These are phyloP conservation scores for Agaricus sinodeliciosus DNA, from an alignment of 768 basidiomycete species.

Conservation along the genomic window DNA sequence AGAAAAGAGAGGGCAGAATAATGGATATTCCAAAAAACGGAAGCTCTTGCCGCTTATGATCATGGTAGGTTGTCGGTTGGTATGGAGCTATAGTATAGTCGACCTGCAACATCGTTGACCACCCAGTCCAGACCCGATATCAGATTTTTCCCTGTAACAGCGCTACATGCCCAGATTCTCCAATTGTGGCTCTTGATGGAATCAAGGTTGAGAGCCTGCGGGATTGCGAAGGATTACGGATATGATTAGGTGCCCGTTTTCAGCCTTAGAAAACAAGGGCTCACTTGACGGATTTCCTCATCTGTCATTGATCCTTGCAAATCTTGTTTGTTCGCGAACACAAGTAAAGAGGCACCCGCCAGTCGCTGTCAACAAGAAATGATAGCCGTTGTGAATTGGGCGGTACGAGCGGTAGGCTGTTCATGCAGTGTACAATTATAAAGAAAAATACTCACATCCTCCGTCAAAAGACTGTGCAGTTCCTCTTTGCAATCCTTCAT, in stretches of 20 bases:
- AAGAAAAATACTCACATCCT: conserved; percentile 64
- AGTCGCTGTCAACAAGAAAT: conserved; percentile 55
- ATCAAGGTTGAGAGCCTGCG: conserved; percentile 71
- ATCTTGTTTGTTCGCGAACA: conserved; percentile 99
- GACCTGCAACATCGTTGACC: conserved; percentile 78
- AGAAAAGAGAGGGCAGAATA: neutral
- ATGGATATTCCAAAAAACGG: conserved; percentile 1
- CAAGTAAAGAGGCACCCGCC: conserved; percentile 90
- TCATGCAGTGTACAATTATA: conserved; percentile 8
- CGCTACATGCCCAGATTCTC: conserved; percentile 89
- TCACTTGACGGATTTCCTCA: conserved; percentile 75
- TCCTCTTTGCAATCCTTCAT: conserved; percentile 89
- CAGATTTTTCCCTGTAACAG: conserved; percentile 82
- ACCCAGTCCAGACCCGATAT: conserved; percentile 88
- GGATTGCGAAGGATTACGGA: neutral
- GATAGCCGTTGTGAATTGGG: conserved; percentile 15
- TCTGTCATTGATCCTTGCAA: conserved; percentile 80
- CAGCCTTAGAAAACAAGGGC: conserved; percentile 22
- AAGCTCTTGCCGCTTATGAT: neutral
- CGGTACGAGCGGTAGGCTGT: conserved; percentile 5
- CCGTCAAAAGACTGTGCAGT: conserved; percentile 76
- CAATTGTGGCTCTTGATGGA: conserved; percentile 86
- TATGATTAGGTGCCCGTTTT: conserved; percentile 9
- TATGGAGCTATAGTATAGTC: conserved; percentile 76
- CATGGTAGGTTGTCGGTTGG: conserved; percentile 15